A percentile compares a stretch with the other conserved stretches of the same genome.
phyloP scores from a whole-genome alignment of 176 grass and related monocot genomes.

The Triticum dicoccoides region DNA sequence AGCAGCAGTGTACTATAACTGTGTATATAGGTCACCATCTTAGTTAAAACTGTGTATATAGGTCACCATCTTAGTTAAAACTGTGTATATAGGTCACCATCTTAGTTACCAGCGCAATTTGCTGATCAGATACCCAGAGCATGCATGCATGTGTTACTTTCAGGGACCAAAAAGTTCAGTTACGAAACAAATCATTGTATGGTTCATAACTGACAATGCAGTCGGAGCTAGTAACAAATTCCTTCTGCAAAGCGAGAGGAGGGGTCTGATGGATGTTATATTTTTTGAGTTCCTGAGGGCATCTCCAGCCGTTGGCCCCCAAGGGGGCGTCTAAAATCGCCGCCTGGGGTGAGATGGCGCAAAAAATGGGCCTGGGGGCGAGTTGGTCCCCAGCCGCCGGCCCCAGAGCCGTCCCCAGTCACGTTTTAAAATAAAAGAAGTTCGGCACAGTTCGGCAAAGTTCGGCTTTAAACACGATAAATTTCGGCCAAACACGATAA shows the following conservation, averaged over 20 bases:
- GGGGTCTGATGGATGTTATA: not conserved
- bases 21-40: not conserved
- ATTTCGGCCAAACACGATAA: too few species aligned
- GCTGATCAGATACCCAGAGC: not conserved
- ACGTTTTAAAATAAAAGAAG: too few species aligned
- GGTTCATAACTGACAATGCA: constrained; percentile 14
- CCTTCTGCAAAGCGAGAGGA: not conserved
- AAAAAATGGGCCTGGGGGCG: too few species aligned
- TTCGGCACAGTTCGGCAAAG: too few species aligned
- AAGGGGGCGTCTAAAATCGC: too few species aligned
- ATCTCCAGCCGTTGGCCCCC: too few species aligned
- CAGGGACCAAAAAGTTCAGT: constrained; percentile 3
- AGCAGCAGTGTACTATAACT: too few species aligned
- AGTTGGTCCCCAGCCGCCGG: too few species aligned
- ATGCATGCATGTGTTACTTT: not conserved
- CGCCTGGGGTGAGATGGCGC: too few species aligned
- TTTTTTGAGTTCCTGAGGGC: not conserved
- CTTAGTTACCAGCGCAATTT: not conserved
- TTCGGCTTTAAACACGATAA: too few species aligned
- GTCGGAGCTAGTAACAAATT: not conserved
- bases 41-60: not conserved
- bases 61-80: not conserved
- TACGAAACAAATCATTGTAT: not conserved
- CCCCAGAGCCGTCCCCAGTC: too few species aligned
- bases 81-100: not conserved